Evolutionary conservation across 2,329 filamentous ascomycete species (phyloP), one percentile per base, ranked within the genome.

Genomic region (Colletotrichum sp.): DNA sequence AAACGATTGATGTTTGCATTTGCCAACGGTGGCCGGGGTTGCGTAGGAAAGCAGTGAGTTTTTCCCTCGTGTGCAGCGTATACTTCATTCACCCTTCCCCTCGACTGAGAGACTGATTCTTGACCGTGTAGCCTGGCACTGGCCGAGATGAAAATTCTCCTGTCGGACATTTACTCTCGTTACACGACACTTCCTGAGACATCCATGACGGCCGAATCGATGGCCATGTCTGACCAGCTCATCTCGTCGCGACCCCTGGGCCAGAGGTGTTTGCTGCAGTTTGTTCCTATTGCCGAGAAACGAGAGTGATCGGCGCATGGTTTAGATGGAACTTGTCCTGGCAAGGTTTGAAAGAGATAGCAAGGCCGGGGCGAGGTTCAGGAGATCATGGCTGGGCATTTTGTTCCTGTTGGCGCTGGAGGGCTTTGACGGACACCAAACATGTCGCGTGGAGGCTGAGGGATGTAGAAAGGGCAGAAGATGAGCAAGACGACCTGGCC

Each of bases 171-270:
- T 2, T 95, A 94, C 81, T 89, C 89, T 5, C 84, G 83, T 16
- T 94, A 89, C 73, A 86, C 83, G 30, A 94, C 93, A 0, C 82
- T 88, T 9, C 88, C 90, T 0, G 91, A 93, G 36, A 75, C 81
- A 10, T 86, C 85, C 16, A 92, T 91, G 88, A 90, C 87, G 78
- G 84, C 83, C 8, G 88, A 87, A 34, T 88, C 87, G 28, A 94
- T 94, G 93, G 86, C 86, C 39, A 91, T 94, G 87, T 89, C 91
- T 26, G 92, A 94, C 80, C 92, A 94, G 81, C 86, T 94, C 36
- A 93, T 94, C 71, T 93, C 93, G 10, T 90, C 92, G 18, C 87
- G 93, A 63, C 93, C 93, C 0, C 81, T 88, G 57, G 91, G 89
- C 8, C 89, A 93, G 81, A 89, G 83, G 68, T 94, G 93, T 78